Percentiles rank a stretch among this genome's conserved stretches.
phyloP scores from a whole-genome alignment of 73 alveolate species.

The Effrenium voratum region DNA sequence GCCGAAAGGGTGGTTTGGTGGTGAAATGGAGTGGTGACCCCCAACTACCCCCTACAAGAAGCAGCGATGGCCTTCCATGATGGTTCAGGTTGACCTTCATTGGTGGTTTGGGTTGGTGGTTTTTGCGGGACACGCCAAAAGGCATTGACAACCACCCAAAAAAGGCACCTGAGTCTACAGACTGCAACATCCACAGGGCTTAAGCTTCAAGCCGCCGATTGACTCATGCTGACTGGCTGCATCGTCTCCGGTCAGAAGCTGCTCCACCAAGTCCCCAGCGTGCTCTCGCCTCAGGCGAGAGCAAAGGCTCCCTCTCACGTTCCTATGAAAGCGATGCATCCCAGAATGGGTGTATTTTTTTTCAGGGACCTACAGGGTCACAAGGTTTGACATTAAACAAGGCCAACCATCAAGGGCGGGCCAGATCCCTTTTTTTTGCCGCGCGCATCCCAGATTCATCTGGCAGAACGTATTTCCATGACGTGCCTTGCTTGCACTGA shows the following conservation, averaged over 20 bases:
- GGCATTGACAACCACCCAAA: too few species aligned
- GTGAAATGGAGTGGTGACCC: too few species aligned
- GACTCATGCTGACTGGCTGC: neutral
- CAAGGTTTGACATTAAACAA: neutral
- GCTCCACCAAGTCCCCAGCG: constrained; percentile 75
- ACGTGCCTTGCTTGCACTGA: too few species aligned
- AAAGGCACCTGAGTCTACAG: too few species aligned
- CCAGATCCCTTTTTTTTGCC: neutral
- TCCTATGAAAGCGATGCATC: neutral
- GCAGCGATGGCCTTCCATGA: too few species aligned
- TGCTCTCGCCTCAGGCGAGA: constrained; percentile 31
- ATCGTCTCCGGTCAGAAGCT: constrained; percentile 64
- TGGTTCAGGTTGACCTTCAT: too few species aligned
- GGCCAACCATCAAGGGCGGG: neutral
- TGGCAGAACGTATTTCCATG: neutral
- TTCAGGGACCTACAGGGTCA: neutral
- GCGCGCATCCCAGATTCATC: neutral
- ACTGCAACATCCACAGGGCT: too few species aligned
- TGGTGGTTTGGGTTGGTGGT: too few species aligned
- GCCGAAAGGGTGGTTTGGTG: too few species aligned
- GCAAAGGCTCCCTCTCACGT: neutral
- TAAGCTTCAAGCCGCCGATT: too few species aligned
- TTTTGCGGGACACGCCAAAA: too few species aligned
- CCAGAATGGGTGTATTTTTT: neutral
- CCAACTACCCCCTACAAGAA: too few species aligned